Evolutionary conservation across 108 stramenopile species (phyloP).

Genomic region (Pseudonitzschia pungens): DNA sequence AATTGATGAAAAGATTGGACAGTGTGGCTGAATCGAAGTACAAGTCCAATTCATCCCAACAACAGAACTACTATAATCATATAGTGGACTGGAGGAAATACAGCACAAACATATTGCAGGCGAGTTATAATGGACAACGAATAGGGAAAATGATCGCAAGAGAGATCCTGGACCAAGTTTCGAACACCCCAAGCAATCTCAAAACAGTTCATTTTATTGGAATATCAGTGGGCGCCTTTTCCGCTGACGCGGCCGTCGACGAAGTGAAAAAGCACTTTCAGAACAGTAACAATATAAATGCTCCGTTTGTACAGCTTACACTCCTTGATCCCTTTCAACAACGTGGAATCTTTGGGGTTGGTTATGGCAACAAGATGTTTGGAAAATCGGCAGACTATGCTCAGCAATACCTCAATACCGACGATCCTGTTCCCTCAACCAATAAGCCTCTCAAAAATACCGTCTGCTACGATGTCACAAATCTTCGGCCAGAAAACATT

Average conservation of each 20-base stretch:
- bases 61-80: not conserved
- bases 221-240: conserved; percentile 38
- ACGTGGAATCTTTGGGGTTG: conserved; percentile 30
- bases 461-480: conserved; percentile 31
- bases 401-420: conserved; percentile 40
- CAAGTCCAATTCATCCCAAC: not conserved
- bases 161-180: not conserved
- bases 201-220: conserved; percentile 36
- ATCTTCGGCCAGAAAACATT: conserved; percentile 30
- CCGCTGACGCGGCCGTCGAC: conserved; percentile 24
- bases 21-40: not conserved
- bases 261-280: conserved; percentile 12
- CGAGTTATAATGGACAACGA: conserved; percentile 32
- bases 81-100: conserved; percentile 39
- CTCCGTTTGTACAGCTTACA: conserved; percentile 33
- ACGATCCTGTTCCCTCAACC: conserved; percentile 41
- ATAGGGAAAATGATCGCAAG: conserved; percentile 18
- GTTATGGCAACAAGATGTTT: conserved; percentile 24
- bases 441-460: conserved; percentile 21
- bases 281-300: not conserved
- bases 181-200: not conserved
- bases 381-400: conserved; percentile 37
- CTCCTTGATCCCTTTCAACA: conserved; percentile 38
- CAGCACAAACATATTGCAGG: conserved; percentile 33
- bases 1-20: conserved; percentile 25